phyloP scores from a whole-genome alignment of 768 basidiomycete species.

The Pleurotus citrinopileatus region DNA sequence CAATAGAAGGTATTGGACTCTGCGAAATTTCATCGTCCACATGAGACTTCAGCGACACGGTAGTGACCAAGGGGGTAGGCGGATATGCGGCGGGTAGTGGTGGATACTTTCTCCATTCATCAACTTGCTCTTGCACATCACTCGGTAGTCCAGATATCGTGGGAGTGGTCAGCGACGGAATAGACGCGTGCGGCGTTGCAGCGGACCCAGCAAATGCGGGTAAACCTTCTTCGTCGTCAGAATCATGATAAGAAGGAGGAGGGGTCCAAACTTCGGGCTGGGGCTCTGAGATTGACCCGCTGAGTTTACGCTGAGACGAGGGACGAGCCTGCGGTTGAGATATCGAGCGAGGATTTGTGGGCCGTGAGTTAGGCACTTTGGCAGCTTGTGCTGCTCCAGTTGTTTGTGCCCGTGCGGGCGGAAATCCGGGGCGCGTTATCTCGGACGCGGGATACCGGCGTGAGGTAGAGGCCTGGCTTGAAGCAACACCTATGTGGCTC shows the following conservation, averaged over 20 bases:
- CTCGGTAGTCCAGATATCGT: not conserved
- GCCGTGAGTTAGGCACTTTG: not conserved
- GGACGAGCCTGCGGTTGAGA: slow-evolving; percentile 1
- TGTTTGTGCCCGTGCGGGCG: not conserved
- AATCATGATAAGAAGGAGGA: slow-evolving; percentile 3
- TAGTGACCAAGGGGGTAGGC: slow-evolving; percentile 53
- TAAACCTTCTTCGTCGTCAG: not conserved
- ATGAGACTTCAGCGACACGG: slow-evolving; percentile 26
- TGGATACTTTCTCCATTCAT: slow-evolving; percentile 75
- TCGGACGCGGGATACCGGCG: slow-evolving; percentile 6
- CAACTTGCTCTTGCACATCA: slow-evolving; percentile 29
- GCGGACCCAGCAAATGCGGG: not conserved
- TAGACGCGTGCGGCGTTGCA: slow-evolving; percentile 1
- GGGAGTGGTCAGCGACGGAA: no score
- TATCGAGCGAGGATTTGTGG: not conserved
- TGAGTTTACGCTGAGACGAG: not conserved
- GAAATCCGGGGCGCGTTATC: not conserved
- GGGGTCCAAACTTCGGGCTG: slow-evolving; percentile 3
- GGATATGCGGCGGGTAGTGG: slow-evolving; percentile 78
- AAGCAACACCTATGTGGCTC: not conserved
- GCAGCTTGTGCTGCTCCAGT: not conserved
- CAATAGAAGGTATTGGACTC: not conserved
- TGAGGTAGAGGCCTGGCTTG: not conserved
- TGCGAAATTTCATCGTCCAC: not conserved
- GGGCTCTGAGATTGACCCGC: slow-evolving; percentile 3